Evolutionary conservation across 805 yeast species (phyloP).

Genomic region (Kodamaea kaohsiungensis): DNA sequence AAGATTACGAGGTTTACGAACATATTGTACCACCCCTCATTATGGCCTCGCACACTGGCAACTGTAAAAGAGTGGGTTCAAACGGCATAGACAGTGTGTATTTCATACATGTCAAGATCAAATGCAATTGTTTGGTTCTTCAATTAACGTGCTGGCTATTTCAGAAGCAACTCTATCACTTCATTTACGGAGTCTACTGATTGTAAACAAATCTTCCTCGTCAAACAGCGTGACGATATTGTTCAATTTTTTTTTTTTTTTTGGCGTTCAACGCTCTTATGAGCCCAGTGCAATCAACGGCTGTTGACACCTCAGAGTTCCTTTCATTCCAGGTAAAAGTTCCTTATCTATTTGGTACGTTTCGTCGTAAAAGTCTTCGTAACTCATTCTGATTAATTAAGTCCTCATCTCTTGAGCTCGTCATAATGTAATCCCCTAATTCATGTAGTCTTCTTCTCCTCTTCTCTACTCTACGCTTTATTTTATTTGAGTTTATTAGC

Average conservation of each 20-base stretch:
- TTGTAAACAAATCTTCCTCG: background rate
- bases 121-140: background rate
- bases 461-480: background rate
- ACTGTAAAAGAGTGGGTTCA: background rate
- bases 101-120: background rate
- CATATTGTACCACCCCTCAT: no score
- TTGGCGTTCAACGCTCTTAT: background rate
- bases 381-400: no score
- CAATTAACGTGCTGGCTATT: background rate
- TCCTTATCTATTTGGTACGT: background rate
- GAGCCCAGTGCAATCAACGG: background rate
- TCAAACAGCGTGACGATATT: no score
- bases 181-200: background rate
- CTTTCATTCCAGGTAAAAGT: background rate
- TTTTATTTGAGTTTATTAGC: background rate
- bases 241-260: background rate
- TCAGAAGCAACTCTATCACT: background rate
- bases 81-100: background rate
- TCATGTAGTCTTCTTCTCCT: no score
- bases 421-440: no score
- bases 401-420: no score
- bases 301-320: background rate
- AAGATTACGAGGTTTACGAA: no score
- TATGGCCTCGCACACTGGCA: background rate
- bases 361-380: no score